A percentile compares a stretch with the other conserved stretches of the same genome.
Evolutionary conservation across 371 early-diverging fungal genomes (phyloP).

Genomic region (Mucor sp.): DNA sequence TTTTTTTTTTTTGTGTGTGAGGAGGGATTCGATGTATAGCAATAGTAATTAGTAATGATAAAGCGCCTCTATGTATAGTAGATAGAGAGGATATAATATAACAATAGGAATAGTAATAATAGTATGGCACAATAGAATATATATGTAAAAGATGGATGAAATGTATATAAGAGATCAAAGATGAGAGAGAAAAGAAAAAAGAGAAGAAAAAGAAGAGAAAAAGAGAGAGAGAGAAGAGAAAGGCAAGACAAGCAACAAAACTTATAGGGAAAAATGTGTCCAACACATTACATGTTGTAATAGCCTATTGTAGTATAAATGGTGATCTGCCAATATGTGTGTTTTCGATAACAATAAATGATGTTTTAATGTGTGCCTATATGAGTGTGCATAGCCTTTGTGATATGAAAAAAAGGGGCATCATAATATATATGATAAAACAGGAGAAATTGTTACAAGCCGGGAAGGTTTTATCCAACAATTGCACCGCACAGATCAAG

Average conservation of each 20-base stretch:
- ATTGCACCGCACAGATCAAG: slow-evolving; percentile 6
- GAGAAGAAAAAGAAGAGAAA: neutral
- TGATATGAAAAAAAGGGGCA: slow-evolving; percentile 10
- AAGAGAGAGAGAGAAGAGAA: slow-evolving; percentile 3
- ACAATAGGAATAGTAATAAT: slow-evolving; percentile 1
- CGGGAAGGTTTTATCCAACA: slow-evolving; percentile 3
- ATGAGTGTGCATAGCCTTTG: slow-evolving; percentile 1
- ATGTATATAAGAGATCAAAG: slow-evolving; percentile 3
- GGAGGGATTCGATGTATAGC: neutral
- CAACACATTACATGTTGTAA: neutral
- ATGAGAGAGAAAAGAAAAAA: neutral
- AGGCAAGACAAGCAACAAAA: neutral
- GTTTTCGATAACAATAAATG: neutral
- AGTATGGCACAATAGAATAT: slow-evolving; percentile 4
- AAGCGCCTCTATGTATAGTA: neutral
- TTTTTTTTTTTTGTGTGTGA: neutral
- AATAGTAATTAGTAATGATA: neutral
- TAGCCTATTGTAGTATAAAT: slow-evolving; percentile 5
- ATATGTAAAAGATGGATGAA: neutral
- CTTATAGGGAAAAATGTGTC: slow-evolving; percentile 4
- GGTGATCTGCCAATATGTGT: slow-evolving; percentile 2
- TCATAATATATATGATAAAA: neutral
- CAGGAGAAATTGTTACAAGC: slow-evolving; percentile 1
- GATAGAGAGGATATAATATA: neutral
- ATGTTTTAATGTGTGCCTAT: slow-evolving; percentile 3